These are phyloP conservation scores for Chaetomium olivaceum DNA, from an alignment of 2,329 filamentous ascomycete species.

Conservation along the genomic window DNA sequence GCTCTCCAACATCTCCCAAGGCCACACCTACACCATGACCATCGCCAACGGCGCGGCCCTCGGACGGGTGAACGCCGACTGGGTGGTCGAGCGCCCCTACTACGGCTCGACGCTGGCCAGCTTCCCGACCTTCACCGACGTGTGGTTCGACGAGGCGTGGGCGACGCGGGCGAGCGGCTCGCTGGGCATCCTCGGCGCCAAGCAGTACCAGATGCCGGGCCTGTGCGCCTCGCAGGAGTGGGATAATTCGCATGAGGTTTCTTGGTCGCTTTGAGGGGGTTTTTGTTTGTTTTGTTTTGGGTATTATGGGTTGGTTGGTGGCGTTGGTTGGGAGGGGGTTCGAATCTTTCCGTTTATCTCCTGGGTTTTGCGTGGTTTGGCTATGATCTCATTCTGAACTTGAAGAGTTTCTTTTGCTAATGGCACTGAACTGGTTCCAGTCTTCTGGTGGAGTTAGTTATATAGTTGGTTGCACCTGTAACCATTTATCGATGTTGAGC, in stretches of 20 bases:
- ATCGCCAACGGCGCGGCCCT: slow-evolving; percentile 26
- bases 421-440: neutral
- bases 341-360: neutral
- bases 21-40: slow-evolving; percentile 21
- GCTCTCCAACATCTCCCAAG: slow-evolving; percentile 29
- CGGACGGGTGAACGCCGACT: slow-evolving; percentile 33
- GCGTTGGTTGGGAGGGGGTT: neutral
- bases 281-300: neutral
- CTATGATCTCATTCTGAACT: neutral
- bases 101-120: slow-evolving; percentile 26
- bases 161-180: slow-evolving; percentile 15
- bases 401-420: neutral
- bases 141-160: slow-evolving; percentile 33
- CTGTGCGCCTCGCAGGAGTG: slow-evolving; percentile 29
- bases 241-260: slow-evolving; percentile 21
- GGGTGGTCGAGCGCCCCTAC: slow-evolving; percentile 34
- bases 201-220: slow-evolving; percentile 30
- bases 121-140: slow-evolving; percentile 31
- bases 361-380: neutral
- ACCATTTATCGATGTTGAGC: neutral
- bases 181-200: slow-evolving; percentile 29
- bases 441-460: neutral
- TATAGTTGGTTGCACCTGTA: neutral
- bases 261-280: slow-evolving; percentile 23
- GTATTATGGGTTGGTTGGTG: neutral